phyloP scores from a whole-genome alignment of 2,329 filamentous ascomycete species.

The Sclerotinia spermophila region DNA sequence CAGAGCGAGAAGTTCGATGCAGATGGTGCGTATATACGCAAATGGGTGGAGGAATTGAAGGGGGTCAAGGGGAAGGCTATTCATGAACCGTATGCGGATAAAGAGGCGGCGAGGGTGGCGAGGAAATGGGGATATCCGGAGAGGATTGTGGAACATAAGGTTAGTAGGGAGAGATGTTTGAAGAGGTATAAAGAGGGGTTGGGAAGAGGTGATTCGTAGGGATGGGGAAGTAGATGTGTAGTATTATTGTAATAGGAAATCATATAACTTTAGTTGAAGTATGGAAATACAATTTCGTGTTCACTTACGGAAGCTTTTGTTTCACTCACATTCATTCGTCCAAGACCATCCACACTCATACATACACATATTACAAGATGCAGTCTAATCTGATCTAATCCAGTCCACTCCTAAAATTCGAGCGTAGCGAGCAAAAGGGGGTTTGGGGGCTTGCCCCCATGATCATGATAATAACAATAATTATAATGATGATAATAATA shows the following conservation, averaged over 20 bases:
- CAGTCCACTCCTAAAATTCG: neutral
- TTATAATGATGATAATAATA: neutral
- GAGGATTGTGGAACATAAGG: conserved; percentile 71
- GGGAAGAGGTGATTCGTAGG: conserved; percentile 43
- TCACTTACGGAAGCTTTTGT: no score
- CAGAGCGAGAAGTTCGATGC: conserved; percentile 86
- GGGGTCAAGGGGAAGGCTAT: conserved; percentile 63
- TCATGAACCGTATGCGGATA: conserved; percentile 76
- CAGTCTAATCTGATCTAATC: no score
- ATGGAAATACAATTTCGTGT: no score
- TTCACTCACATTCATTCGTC: no score
- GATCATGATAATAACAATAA: neutral
- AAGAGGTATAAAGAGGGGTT: conserved; percentile 66
- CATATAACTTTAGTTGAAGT: no score
- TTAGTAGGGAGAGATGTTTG: conserved; percentile 63
- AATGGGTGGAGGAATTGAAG: conserved; percentile 75
- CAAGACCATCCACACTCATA: no score
- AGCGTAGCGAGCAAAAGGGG: neutral
- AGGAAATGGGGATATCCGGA: conserved; percentile 68
- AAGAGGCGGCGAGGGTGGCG: conserved; percentile 56
- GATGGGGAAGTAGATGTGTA: neutral
- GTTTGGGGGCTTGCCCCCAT: neutral
- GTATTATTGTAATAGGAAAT: no score
- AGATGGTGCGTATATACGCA: conserved; percentile 73
- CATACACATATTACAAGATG: no score